A percentile compares a stretch with the other conserved stretches of the same genome.
Conservation (phyloP, 2,329 filamentous ascomycete species). For the Pseudogymnoascus sp. region DNA sequence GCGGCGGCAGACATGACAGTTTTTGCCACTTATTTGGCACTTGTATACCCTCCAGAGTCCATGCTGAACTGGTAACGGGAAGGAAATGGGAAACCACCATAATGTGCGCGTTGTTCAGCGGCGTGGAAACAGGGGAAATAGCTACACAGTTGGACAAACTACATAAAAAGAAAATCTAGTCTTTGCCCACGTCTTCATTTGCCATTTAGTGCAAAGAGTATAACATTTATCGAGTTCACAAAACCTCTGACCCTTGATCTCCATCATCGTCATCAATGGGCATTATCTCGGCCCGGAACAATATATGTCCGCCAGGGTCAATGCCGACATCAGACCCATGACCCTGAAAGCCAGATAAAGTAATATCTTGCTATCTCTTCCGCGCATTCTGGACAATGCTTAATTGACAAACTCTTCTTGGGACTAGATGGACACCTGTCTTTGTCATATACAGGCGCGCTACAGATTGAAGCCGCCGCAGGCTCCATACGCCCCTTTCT, state of each 20-base stretch:
- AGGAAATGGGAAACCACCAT: background rate
- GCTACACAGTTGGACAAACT: background rate
- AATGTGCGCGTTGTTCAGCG: background rate
- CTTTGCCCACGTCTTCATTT: background rate
- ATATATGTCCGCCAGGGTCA: background rate
- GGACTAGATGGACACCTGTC: background rate
- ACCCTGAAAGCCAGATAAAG: conserved; percentile 4
- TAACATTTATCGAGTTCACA: background rate
- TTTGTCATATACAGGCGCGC: background rate
- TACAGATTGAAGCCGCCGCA: background rate
- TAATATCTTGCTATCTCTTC: background rate
- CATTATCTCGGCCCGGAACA: background rate
- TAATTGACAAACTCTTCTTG: background rate
- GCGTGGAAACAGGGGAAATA: background rate
- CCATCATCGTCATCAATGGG: background rate
- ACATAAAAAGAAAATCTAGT: background rate
- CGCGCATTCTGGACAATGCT: background rate
- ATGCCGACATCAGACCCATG: background rate
- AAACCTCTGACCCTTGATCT: no score
- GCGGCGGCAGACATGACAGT: no score
- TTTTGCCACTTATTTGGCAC: background rate
- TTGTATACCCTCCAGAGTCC: background rate
- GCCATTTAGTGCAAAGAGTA: background rate
- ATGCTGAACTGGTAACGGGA: background rate
- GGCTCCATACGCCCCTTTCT: background rate